Evolutionary conservation across 768 basidiomycete species (phyloP), one percentile per base, ranked within the genome.

Genomic region (Chlorophyllum brunneum): DNA sequence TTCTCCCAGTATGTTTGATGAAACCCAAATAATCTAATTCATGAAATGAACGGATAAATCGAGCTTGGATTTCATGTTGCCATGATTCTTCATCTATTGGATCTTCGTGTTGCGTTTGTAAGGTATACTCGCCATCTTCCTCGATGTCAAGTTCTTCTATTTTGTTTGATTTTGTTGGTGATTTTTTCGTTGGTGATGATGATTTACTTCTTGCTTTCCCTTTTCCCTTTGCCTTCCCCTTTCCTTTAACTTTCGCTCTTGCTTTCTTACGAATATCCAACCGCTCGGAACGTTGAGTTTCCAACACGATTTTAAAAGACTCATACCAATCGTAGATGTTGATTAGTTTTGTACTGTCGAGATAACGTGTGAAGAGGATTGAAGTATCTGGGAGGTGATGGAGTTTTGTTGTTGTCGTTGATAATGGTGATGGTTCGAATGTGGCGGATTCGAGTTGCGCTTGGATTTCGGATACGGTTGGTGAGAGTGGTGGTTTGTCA

Each of bases 271-370:
- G 13, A 23, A 13, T n/a, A 34, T 31, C n/a, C 3, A 37, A 20
- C 11, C 42, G 34, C n/a, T 46, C 59, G 55, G 61, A 46, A n/a
- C 68, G 63, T 67, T 87, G 87, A 1, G 68, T 69, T 63, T 89
- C 88, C 48, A 92, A 66, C 27, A 80, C 85, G 18, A 73, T 65
- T 27, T 79, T 75, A 64, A 93, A 94, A 20, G 85, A 79, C 58
- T 88, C 83, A 60, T 83, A 92, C 92, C 90, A 92, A 65, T 94
- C 92, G 63, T 88, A 92, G 2, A 91, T 77, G 61, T 93, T 93
- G 66, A 93, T 81, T 80, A 87, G 79, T 68, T 78, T 84, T 39
- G 88, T 88, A 41, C 86, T 86, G 59, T 91, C 85, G 37, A 85
- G 73, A 67, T 91, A 93, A 18, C 88, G 76, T 41, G 70, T 71